A percentile compares a stretch with the other conserved stretches of the same genome.
phyloP scores from a whole-genome alignment of 179 eudicot genomes.

The Beta corolliflora region DNA sequence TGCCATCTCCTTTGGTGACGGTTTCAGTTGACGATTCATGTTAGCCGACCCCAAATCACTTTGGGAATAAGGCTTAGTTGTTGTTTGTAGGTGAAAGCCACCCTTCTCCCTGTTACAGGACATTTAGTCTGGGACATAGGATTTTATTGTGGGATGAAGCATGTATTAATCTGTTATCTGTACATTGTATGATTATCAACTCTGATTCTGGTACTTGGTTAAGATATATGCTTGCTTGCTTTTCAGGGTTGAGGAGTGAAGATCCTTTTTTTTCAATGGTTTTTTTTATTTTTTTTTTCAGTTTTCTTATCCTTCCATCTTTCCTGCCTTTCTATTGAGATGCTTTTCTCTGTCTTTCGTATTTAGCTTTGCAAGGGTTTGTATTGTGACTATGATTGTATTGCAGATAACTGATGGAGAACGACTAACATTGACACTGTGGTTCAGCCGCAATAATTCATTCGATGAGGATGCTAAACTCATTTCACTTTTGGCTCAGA shows the following conservation, averaged over 20 bases:
- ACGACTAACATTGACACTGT: conserved; percentile 76
- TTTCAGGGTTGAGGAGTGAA: too few species aligned
- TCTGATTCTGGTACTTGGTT: background rate
- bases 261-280: too few species aligned
- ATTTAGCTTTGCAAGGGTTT: background rate
- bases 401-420: conserved; percentile 80
- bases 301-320: background rate
- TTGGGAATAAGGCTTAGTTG: too few species aligned
- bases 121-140: too few species aligned
- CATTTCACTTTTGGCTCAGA: conserved; percentile 50
- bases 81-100: background rate
- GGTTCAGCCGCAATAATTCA: conserved; percentile 80
- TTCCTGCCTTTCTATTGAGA: background rate
- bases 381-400: conserved; percentile 9
- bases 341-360: too few species aligned
- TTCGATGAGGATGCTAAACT: conserved; percentile 89
- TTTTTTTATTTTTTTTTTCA: background rate
- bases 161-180: background rate
- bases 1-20: too few species aligned
- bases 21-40: too few species aligned
- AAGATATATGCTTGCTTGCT: background rate
- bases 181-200: background rate
- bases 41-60: too few species aligned
- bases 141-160: background rate
- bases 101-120: background rate